A percentile compares a stretch with the other conserved stretches of the same genome.
Evolutionary conservation across 352 stramenopile species (phyloP).

Genomic region (Peronospora destructor): DNA sequence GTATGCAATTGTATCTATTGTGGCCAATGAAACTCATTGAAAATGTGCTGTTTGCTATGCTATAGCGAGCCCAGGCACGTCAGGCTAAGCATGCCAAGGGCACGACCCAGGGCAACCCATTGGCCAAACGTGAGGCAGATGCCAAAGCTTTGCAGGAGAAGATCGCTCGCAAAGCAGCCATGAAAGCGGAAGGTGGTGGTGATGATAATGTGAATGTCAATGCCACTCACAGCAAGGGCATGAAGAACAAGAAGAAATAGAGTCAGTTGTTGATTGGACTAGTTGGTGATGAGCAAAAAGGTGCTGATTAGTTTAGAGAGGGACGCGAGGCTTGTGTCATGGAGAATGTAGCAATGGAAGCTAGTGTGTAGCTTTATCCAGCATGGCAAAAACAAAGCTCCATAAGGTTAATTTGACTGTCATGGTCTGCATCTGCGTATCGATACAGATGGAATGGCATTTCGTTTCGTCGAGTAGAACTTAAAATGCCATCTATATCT

Average conservation of each 20-base stretch:
- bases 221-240: conserved; percentile 23
- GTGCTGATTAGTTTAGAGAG: conserved; percentile 8
- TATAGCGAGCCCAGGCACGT: conserved; percentile 69
- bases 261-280: background rate
- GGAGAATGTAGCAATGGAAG: too few species aligned
- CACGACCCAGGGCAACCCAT: conserved; percentile 42
- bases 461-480: too few species aligned
- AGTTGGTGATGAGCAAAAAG: too few species aligned
- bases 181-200: conserved; percentile 49
- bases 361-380: too few species aligned
- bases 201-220: conserved; percentile 9
- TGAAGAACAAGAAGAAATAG: conserved; percentile 39
- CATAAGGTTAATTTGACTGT: too few species aligned
- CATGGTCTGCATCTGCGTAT: too few species aligned
- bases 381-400: too few species aligned
- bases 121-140: conserved; percentile 58
- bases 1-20: too few species aligned
- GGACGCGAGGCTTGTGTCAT: too few species aligned
- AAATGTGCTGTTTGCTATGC: background rate
- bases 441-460: too few species aligned
- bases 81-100: conserved; percentile 41
- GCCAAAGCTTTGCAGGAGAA: conserved; percentile 79
- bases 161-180: conserved; percentile 63
- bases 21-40: background rate
- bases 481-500: too few species aligned